Percentiles rank a stretch among this genome's conserved stretches.
These are phyloP conservation scores for Populus pruinosa DNA, from an alignment of 345 rosid genomes.

Conservation along the genomic window DNA sequence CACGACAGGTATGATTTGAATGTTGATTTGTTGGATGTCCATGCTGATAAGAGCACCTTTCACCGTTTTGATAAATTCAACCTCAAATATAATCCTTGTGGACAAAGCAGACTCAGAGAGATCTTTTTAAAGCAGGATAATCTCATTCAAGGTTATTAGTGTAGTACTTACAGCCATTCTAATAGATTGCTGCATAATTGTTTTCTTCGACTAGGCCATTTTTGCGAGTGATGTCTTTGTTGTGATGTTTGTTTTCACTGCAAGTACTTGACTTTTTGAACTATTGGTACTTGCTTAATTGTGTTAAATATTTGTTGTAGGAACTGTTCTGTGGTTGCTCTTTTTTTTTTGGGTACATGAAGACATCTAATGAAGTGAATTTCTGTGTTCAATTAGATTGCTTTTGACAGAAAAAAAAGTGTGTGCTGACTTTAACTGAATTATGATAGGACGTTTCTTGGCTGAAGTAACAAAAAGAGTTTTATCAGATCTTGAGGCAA, in stretches of 20 bases:
- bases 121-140: slow-evolving; percentile 56
- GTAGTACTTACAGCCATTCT: not conserved
- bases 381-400: not conserved
- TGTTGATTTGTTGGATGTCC: slow-evolving; percentile 57
- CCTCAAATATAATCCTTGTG: slow-evolving; percentile 58
- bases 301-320: not conserved
- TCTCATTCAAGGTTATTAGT: slow-evolving; percentile 47
- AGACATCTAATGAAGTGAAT: not conserved
- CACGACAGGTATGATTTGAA: slow-evolving; percentile 44
- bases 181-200: not conserved
- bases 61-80: slow-evolving; percentile 58
- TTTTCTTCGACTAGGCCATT: not conserved
- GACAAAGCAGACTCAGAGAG: slow-evolving; percentile 59
- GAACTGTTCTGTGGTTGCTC: too few relatives aligned
- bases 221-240: not conserved
- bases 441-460: slow-evolving; percentile 45
- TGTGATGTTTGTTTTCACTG: not conserved
- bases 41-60: slow-evolving; percentile 55
- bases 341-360: not conserved
- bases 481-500: slow-evolving; percentile 50
- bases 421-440: slow-evolving; percentile 13
- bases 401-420: not conserved
- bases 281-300: not conserved
- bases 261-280: not conserved
- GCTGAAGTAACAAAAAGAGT: slow-evolving; percentile 53